These are phyloP conservation scores for Chlamydomonas sp. DNA, from an alignment of 139 green algal genomes.

Conservation along the genomic window DNA sequence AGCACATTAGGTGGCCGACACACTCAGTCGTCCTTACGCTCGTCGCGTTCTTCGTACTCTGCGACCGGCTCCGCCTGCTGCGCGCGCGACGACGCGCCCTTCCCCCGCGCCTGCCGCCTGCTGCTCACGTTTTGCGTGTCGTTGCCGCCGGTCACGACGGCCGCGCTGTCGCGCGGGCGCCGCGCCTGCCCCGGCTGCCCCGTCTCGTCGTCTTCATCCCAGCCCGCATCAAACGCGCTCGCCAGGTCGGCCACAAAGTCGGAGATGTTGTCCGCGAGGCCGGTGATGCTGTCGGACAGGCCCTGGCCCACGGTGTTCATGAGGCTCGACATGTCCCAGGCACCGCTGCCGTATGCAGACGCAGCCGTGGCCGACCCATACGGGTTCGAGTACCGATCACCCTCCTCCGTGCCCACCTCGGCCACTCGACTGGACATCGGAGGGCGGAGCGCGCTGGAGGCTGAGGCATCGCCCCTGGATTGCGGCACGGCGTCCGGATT, in stretches of 20 bases:
- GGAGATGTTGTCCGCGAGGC: conserved; percentile 13
- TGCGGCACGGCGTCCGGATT: too few species aligned
- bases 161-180: not conserved
- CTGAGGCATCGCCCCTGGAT: too few species aligned
- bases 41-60: too few species aligned
- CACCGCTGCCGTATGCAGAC: too few species aligned
- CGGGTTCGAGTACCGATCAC: too few species aligned
- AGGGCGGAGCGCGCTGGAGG: not conserved
- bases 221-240: conserved; percentile 20
- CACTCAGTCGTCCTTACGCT: too few species aligned
- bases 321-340: not conserved
- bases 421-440: not conserved
- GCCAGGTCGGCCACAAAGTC: conserved; percentile 19
- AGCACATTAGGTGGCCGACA: too few species aligned
- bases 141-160: not conserved
- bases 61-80: too few species aligned
- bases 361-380: too few species aligned
- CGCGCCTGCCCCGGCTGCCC: too few species aligned
- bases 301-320: not conserved
- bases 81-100: too few species aligned
- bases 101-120: conserved; percentile 9
- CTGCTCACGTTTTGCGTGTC: not conserved
- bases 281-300: conserved; percentile 11
- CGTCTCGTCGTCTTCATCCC: conserved; percentile 16
- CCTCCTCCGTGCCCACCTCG: too few species aligned